Base-by-base conservation (phyloP, 441 rosid species). In the Croton setiger region DNA sequence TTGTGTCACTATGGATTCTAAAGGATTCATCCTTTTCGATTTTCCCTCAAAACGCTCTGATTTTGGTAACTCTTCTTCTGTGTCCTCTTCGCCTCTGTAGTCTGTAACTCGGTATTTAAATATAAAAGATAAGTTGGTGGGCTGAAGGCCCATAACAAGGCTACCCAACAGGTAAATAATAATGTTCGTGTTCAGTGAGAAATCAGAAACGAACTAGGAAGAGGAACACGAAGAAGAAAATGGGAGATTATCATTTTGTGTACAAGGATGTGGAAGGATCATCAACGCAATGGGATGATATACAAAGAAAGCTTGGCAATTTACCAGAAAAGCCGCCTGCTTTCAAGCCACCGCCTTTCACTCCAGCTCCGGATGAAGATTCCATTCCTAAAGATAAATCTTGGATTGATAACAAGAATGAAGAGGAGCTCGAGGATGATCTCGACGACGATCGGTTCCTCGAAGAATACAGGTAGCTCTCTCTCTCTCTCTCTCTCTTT, bases 221-320 rank as follows among this genome's bases (percentile, higher is more conserved):
- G 13, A 18, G 8, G 4, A 60, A 1, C 62, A 51, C 47, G 9
- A 13, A 44, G 20, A n/a, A 8, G 44, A 39, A 15, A 65, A 96
- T 96, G 99, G 97, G 83, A 65, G 96, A 96, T 77, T 96, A 96
- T 78, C 99, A 96, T 77, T 93, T 84, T 63, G 93, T 96, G 63
- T 89, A 93, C 88, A 96, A 93, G 78, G 99, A 96, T 76, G 80
- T 88, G 0, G 98, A 93, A 66, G 99, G 99, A 65, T 83, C 99
- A 15, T 93, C 99, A 53, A 93, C 99, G 15, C 96, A 96, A 70
- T 93, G 99, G 99, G 99, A 96, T 74, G 98, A 96, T 74, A 91
- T 96, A 43, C 99, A 96, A 75, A 80, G 97, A 81, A 96, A 91
- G 83, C 83, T 96, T 52, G 99, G 98, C 20, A 96, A 93, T 75